These are phyloP conservation scores for Cardamine resedifolia DNA, from an alignment of 345 rosid genomes.

Conservation along the genomic window DNA sequence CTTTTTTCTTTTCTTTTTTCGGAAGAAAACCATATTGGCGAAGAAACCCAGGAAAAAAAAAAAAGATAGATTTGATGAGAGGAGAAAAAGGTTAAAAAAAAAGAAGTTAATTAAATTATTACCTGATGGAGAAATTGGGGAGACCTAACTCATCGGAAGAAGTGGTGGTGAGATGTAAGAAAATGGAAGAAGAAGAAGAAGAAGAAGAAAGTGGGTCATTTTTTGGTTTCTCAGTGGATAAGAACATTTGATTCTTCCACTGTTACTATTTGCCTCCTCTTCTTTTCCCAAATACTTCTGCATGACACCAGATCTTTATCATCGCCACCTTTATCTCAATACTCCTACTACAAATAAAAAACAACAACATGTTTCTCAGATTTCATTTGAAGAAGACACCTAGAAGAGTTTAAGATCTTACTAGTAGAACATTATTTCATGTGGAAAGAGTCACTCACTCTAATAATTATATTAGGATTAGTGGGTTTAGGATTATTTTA, in stretches of 20 bases:
- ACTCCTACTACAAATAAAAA: not conserved
- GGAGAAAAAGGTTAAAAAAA: not conserved
- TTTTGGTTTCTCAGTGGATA: conserved; percentile 83
- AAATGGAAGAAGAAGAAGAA: conserved; percentile 44
- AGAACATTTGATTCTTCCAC: conserved; percentile 53
- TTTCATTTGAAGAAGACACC: not conserved
- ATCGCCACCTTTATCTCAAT: not conserved
- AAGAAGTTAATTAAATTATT: not conserved
- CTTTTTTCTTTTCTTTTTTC: not conserved
- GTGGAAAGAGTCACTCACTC: conserved; percentile 37
- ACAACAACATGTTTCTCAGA: not conserved
- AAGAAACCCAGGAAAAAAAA: conserved; percentile 21
- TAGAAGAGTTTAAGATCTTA: not conserved
- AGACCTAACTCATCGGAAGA: conserved; percentile 35
- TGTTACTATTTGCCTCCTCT: conserved; percentile 48
- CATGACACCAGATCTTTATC: conserved; percentile 50
- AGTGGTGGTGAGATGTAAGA: conserved; percentile 32
- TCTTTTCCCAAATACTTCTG: conserved; percentile 50
- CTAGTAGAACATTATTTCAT: conserved; percentile 51
- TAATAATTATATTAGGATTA: not conserved
- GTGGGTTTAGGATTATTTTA: not conserved
- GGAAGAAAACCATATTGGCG: not conserved
- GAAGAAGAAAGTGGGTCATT: conserved; percentile 41
- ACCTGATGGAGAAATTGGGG: conserved; percentile 91
- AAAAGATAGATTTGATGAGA: not conserved